Base-by-base conservation (phyloP, 345 rosid genomes). In the Syzygium oleosum region DNA sequence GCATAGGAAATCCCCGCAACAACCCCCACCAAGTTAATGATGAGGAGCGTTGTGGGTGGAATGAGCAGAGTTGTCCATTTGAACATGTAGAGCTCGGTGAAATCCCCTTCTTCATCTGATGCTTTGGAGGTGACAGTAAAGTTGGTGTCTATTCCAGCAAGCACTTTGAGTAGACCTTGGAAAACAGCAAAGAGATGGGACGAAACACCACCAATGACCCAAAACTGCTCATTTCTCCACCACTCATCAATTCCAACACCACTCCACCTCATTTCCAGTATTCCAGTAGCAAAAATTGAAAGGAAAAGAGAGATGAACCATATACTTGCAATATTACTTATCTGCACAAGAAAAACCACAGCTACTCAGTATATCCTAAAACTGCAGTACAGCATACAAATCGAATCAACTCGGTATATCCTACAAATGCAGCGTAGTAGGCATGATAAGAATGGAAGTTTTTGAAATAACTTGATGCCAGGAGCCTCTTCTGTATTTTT, bases 181-280 rank as follows among this genome's bases (percentile, higher is more conserved):
- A 94, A 91, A 88, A 96, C 96, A 5, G 99, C 99, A 84, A 96
- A 96, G 43, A 96, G 94, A 88, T 96, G 99, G 38, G 98, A 87
- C 8, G 99, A 96, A 84, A 96, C 98, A 83, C 99, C 99, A 86
- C 99, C 99, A 25, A 96, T 96, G 53, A 96, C 99, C 99, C 99
- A 96, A 90, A 96, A 96, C 90, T 96, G 99, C 88, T 96, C 99
- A 63, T 96, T 96, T 90, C 99, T 94, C 99, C 99, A 96, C 99
- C 99, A 96, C 84, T 96, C 99, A 41, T 96, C 99, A 12, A 95
- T 96, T 51, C 99, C 97, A 31, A 96, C 99, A 7, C 98, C 98
- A 79, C 99, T 95, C 99, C 99, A 96, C 87, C 98, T 93, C 98
- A 96, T 95, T 89, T 96, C 99, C 5, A 96, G 89, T 14, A 96